Evolutionary conservation across 345 rosid species (phyloP), one percentile per base, ranked within the genome.

Genomic region (Isatis tinctoria): DNA sequence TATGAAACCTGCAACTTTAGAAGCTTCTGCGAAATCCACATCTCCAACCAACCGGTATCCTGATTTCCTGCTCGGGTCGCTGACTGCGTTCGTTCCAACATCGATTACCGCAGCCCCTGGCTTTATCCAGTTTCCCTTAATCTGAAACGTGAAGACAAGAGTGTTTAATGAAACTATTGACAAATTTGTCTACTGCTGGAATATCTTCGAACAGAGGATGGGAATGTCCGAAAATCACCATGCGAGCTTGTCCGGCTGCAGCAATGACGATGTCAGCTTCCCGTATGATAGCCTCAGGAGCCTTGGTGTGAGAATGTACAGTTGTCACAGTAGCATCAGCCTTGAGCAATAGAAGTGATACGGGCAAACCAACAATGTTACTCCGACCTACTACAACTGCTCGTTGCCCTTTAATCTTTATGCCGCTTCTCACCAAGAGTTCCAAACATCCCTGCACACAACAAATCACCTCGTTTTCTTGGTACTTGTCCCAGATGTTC

Each of bases 41-140:
- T 94, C 98, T 75, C 98, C 98, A n/a, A 90, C 97, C 79, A 93
- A 77, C 79, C 94, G 82, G 66, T 90, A 91, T 41, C 98, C 98
- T 6, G 95, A 49, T 73, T 89, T 89, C 83, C 61, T 89, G 33
- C 81, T 89, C 11, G 91, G 77, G 78, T 91, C 96, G 67, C 82
- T 90, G 0, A 93, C 68, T 20, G 98, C 91, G 32, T 93, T 89
- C 60, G 91, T 93, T 39, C 96, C 98, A 40, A 93, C 96, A 81
- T 93, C 97, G n/a, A 93, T 87, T 27, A 91, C 91, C 1, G 97
- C 98, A 52, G 96, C 98, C 49, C 98, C 98, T 16, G 92, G 92
- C 59, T 93, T 93, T 76, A 93, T 93, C 98, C 98, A 93, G 71
- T 87, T 73, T 3, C 97, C 92, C 75, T 86, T 91, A 51, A 93